Percentiles rank a stretch among this genome's conserved stretches.
phyloP scores from a whole-genome alignment of 768 basidiomycete genomes.

The Clitopilus hobsonii region DNA sequence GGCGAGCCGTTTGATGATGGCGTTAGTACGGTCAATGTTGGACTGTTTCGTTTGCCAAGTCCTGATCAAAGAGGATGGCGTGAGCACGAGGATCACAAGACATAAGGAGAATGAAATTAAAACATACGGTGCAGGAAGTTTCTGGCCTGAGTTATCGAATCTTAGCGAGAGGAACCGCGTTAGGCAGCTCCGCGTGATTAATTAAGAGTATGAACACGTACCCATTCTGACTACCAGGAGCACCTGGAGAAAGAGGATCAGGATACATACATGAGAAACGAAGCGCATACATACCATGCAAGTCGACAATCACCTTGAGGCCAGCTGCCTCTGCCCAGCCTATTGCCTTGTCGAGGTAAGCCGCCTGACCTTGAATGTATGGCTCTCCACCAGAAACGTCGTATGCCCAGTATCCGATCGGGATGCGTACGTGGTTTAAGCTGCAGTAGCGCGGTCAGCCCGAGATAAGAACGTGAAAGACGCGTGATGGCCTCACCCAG shows the following conservation, averaged over 20 bases:
- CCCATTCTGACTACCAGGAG: conserved; percentile 85
- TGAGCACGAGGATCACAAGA: conserved; percentile 6
- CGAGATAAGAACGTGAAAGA: conserved; percentile 4
- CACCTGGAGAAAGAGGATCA: conserved; percentile 32
- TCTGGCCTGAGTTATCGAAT: conserved; percentile 80
- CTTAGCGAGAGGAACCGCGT: conserved; percentile 27
- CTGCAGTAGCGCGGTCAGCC: conserved; percentile 26
- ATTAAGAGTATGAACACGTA: conserved; percentile 21
- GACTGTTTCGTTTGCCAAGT: conserved; percentile 64
- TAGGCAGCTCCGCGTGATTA: conserved; percentile 3
- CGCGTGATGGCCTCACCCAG: conserved; percentile 49
- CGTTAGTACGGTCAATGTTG: conserved; percentile 64
- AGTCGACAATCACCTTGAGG: conserved; percentile 79
- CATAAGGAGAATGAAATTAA: neutral
- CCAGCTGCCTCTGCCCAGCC: conserved; percentile 66
- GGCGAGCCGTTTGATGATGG: conserved; percentile 59
- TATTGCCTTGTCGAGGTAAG: conserved; percentile 63
- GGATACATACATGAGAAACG: neutral
- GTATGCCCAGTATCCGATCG: conserved; percentile 90
- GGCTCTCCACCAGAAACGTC: conserved; percentile 77
- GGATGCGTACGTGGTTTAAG: conserved; percentile 77
- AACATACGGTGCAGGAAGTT: conserved; percentile 46
- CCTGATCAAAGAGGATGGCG: conserved; percentile 16
- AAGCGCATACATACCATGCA: conserved; percentile 40
- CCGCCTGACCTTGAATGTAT: conserved; percentile 71